Percentiles rank a stretch among this genome's conserved stretches.
phyloP scores from a whole-genome alignment of 208 protist species.

The Acanthamoeba lenticulata region DNA sequence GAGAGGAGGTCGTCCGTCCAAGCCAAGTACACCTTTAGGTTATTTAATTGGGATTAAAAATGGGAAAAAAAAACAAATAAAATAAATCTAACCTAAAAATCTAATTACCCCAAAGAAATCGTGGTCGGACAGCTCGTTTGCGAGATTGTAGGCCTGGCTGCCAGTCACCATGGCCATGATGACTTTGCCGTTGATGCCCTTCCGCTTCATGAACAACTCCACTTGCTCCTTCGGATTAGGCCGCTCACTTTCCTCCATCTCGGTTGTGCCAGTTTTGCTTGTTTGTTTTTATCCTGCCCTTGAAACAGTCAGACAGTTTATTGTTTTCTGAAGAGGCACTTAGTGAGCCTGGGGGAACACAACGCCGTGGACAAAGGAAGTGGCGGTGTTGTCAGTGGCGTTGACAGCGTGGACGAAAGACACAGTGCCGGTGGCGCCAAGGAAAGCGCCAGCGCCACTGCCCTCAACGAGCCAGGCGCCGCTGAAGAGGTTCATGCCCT shows the following conservation, averaged over 20 bases:
- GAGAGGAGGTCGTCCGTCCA: conserved; percentile 51
- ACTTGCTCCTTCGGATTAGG: neutral
- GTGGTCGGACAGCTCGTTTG: conserved; percentile 46
- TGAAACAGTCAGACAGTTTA: too few species aligned
- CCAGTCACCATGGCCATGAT: conserved; percentile 57
- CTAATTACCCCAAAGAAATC: conserved; percentile 34
- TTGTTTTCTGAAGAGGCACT: neutral
- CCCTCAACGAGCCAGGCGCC: too few species aligned
- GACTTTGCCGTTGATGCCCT: neutral
- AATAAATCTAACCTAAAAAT: neutral
- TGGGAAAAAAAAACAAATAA: neutral
- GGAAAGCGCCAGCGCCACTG: too few species aligned
- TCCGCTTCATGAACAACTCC: conserved; percentile 27
- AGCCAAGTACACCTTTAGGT: neutral
- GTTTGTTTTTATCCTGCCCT: too few species aligned
- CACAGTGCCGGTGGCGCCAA: too few species aligned
- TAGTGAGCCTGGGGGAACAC: too few species aligned
- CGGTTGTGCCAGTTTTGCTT: neutral
- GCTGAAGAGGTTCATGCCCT: too few species aligned
- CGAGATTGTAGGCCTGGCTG: conserved; percentile 66
- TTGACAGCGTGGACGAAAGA: too few species aligned
- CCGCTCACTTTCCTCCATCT: neutral
- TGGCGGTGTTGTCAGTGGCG: too few species aligned
- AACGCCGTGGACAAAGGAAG: too few species aligned
- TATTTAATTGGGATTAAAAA: neutral